These are phyloP conservation scores for Geosiphon pyriformis DNA, from an alignment of 192 early-diverging fungal species.

Conservation along the genomic window DNA sequence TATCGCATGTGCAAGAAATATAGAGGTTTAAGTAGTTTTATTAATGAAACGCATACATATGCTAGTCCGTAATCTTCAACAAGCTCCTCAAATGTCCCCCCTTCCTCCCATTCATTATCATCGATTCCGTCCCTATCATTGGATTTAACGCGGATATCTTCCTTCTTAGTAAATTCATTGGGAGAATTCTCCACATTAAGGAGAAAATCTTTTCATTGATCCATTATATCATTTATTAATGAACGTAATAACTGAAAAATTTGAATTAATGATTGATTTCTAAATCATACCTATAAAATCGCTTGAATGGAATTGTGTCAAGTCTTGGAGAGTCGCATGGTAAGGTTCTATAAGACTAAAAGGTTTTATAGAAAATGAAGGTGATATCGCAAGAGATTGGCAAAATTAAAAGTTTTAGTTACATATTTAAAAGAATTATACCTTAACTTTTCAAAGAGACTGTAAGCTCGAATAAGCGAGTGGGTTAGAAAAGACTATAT, in stretches of 20 bases:
- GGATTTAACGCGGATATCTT: background rate
- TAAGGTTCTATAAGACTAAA: conserved; percentile 26
- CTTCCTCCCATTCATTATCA: background rate
- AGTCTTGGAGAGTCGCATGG: conserved; percentile 28
- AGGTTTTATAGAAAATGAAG: no score
- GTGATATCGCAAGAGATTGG: no score
- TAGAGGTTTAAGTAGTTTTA: no score
- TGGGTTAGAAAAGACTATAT: background rate
- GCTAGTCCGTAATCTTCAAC: conserved; percentile 35
- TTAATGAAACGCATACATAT: conserved; percentile 25
- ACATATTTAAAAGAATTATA: conserved; percentile 16
- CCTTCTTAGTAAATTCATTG: conserved; percentile 21
- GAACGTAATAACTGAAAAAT: background rate
- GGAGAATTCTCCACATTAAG: background rate
- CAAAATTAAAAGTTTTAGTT: background rate
- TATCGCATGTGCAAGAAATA: no score
- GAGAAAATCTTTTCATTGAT: background rate
- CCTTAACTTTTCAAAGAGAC: background rate
- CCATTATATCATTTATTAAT: background rate
- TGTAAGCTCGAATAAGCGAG: background rate
- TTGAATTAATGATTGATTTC: background rate
- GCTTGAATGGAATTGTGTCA: conserved; percentile 30
- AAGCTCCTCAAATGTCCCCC: conserved; percentile 7
- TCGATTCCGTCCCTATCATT: conserved; percentile 2
- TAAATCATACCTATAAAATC: conserved; percentile 31